Evolutionary conservation across 2,329 filamentous ascomycete species (phyloP), one percentile per base, ranked within the genome.

Genomic region (Emmonsiellopsis sp.): DNA sequence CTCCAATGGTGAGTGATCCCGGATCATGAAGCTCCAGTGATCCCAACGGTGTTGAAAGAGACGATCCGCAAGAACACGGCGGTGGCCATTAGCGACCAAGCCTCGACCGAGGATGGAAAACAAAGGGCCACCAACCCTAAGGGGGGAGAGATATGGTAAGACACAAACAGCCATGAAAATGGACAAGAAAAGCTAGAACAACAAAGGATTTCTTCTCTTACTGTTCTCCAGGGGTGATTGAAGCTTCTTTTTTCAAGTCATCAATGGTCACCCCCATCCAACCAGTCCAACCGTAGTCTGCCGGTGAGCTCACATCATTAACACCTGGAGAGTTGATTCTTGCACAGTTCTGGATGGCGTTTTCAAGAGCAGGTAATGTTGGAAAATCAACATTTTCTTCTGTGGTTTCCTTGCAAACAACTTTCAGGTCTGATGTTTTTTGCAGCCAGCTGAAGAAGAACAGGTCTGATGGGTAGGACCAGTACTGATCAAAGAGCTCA

Each of bases 321-420:
- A 9, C 15, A 16, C 40, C 41, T 16, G 53, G 53, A 8, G 31
- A 55, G 40, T 49, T 44, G 48, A 52, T 52, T 40, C 30, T n/a
- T 20, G 40, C 32, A 35, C 2, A 51, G 20, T 45, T 52, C 30
- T 15, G 50, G 30, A 52, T 45, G 31, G 50, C 50, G n/a, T 32
- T 20, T 52, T 41, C 20, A 44, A 51, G 48, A 15, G 30, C 16
- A 5, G 15, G 44, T 13, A 38, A 44, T 32, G 37, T 42, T 43
- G 37, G 20, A 54, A 54, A 42, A n/a, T 31, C 34, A 50, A 44
- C 38, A 26, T 50, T 32, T 44, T 54, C 52, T 8, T 15, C 37
- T 43, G 52, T 54, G 16, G 38, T 45, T 40, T 54, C 46, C 46
- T 50, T 54, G 31, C 52, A 54, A 35, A 50, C 46, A 26, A 54